Base-by-base conservation (phyloP, 2,329 filamentous ascomycete genomes). In the Drechslerella dactyloides region DNA sequence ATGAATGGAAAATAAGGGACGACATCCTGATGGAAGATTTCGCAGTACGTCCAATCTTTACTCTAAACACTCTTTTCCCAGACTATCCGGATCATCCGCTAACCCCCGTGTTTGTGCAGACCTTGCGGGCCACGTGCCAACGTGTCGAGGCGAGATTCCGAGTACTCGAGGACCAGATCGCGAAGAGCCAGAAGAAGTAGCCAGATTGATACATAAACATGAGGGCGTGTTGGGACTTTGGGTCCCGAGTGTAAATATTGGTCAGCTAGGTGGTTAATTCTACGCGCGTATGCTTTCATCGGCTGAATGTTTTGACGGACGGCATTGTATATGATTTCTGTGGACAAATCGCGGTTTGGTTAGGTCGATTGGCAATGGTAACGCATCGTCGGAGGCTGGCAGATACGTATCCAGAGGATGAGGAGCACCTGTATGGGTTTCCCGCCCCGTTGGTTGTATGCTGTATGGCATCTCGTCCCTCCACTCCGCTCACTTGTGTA, bases 11-110 rank as follows among this genome's bases (percentile, higher is more conserved):
- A 46, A 30, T 63, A 35, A 48, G 69, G 27, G 69, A 73, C 55
- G 69, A 73, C 35, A 73, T 73, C 17, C 21, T 73, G 52, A 73
- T 73, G 69, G 69, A 73, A 19, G 69, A 73, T 54, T 73, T 73
- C 21, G 69, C 69, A 7, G 69, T 73, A 73, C 17, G 68, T 65
- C 15, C 21, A 10, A 13, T 44, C 5, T 24, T 40, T 46, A 8
- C 30, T 10, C 33, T 46, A 8, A n/a, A 37, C 2, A 21, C 2
- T 33, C 6, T 24, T 56, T 15, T 23, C 19, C 24, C 35, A 33
- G 27, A 8, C 27, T 8, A 33, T 33, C 27, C 15, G 19, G 50
- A 46, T 27, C 40, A 6, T 51, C 46, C 46, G 46, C 11, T 23
- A 27, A 51, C 6, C 17, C 17, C 7, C 11, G 23, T 17, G 17